Conservation (phyloP, 1,139 yeast species). For the Diutina pseudorugosa region DNA sequence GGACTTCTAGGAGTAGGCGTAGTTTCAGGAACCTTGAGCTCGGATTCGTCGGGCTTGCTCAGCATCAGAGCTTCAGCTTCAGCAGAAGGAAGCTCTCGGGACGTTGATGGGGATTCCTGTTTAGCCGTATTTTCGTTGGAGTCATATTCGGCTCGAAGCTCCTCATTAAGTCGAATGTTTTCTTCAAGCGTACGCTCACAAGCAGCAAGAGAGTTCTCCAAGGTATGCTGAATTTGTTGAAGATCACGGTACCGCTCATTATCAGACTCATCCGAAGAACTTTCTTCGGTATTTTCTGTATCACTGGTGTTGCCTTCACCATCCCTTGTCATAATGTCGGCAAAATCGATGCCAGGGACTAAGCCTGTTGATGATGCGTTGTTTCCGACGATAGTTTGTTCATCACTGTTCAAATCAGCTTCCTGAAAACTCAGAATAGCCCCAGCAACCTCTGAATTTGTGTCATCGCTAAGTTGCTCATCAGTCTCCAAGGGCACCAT, state of each 20-base stretch:
- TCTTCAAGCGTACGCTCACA: neutral
- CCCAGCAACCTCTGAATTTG: neutral
- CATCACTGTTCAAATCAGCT: too few relatives aligned
- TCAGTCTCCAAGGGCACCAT: neutral
- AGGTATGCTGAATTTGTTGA: constrained; percentile 5
- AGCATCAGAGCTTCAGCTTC: neutral
- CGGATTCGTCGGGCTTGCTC: neutral
- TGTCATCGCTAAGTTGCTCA: neutral
- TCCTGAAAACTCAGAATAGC: too few relatives aligned
- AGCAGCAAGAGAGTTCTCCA: neutral
- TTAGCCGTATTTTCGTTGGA: constrained; percentile 4
- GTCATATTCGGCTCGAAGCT: neutral
- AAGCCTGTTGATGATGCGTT: too few relatives aligned
- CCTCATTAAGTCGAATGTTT: neutral
- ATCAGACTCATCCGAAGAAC: neutral
- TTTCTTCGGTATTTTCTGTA: neutral
- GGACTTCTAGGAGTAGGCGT: neutral
- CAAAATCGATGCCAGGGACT: too few relatives aligned
- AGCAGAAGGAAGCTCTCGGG: neutral
- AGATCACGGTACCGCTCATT: constrained; percentile 1
- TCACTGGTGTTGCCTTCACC: neutral
- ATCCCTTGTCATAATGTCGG: neutral
- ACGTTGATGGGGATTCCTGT: neutral
- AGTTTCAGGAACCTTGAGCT: neutral
- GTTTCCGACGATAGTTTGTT: too few relatives aligned